A percentile compares a stretch with the other conserved stretches of the same genome.
Evolutionary conservation across 169 alveolate genomes (phyloP).

Genomic region (Plasmodium gaboni): DNA sequence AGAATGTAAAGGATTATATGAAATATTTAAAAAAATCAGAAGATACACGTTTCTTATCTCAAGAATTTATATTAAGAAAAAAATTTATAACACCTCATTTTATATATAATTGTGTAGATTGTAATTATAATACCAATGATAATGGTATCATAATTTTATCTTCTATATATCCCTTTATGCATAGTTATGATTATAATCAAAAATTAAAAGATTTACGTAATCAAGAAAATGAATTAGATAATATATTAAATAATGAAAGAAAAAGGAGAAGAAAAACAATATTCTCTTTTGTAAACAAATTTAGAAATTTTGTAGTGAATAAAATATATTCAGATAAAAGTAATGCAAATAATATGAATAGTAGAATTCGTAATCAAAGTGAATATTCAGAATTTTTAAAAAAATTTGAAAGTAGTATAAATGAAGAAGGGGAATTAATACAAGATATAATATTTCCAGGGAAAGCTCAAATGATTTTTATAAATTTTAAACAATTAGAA

Average conservation of each 20-base stretch:
- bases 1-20: slow-evolving; percentile 59
- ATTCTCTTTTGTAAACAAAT: not conserved
- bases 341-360: not conserved
- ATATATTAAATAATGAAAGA: slow-evolving; percentile 38
- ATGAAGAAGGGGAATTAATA: slow-evolving; percentile 69
- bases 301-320: slow-evolving; percentile 13
- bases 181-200: slow-evolving; percentile 60
- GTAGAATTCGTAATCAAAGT: slow-evolving; percentile 4
- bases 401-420: slow-evolving; percentile 71
- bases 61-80: slow-evolving; percentile 56
- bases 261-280: slow-evolving; percentile 3
- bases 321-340: slow-evolving; percentile 6
- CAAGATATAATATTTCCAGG: slow-evolving; percentile 66
- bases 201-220: slow-evolving; percentile 44
- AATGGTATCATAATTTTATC: slow-evolving; percentile 69
- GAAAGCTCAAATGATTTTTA: slow-evolving; percentile 73
- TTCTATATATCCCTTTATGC: slow-evolving; percentile 61
- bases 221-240: slow-evolving; percentile 42
- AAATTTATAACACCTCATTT: slow-evolving; percentile 47
- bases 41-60: slow-evolving; percentile 22
- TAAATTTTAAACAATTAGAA: slow-evolving; percentile 71
- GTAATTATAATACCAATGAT: slow-evolving; percentile 71
- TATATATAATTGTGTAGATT: slow-evolving; percentile 64
- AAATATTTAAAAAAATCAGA: slow-evolving; percentile 58
- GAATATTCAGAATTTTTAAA: slow-evolving; percentile 69